Conservation (phyloP, 768 basidiomycete genomes). For the Xerocomellus amylosporus region DNA sequence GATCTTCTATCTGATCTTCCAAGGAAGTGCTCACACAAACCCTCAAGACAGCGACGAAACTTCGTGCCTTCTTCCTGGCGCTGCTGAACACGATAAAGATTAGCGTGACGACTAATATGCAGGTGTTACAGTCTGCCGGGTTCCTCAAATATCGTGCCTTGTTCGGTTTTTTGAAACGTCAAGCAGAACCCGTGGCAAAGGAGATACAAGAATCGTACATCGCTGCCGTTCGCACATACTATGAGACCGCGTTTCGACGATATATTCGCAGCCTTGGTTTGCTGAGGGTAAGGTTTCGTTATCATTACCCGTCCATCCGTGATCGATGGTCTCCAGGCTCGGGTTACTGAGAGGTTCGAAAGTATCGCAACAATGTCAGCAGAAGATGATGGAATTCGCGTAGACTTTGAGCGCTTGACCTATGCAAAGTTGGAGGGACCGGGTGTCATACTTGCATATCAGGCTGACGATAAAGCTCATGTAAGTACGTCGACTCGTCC, state of each 20-base stretch:
- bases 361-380: conserved; percentile 49
- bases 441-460: conserved; percentile 75
- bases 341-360: conserved; percentile 69
- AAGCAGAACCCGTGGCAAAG: conserved; percentile 74
- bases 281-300: conserved; percentile 56
- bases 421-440: conserved; percentile 79
- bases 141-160: conserved; percentile 80
- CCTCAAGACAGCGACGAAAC: conserved; percentile 79
- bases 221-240: conserved; percentile 81
- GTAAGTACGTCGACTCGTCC: conserved; percentile 48
- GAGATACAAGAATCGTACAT: conserved; percentile 89
- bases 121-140: conserved; percentile 85
- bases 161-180: conserved; percentile 81
- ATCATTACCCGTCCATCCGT: background rate
- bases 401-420: conserved; percentile 56
- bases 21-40: conserved; percentile 1
- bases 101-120: conserved; percentile 89
- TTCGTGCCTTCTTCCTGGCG: conserved; percentile 81
- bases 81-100: conserved; percentile 78
- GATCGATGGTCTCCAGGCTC: conserved; percentile 42
- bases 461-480: conserved; percentile 85
- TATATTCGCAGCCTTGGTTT: conserved; percentile 80
- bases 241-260: conserved; percentile 91
- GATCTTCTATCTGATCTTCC: background rate
- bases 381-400: conserved; percentile 37